Evolutionary conservation across 129 eudicot species (phyloP).

Genomic region (Gnaphalium uliginosum): DNA sequence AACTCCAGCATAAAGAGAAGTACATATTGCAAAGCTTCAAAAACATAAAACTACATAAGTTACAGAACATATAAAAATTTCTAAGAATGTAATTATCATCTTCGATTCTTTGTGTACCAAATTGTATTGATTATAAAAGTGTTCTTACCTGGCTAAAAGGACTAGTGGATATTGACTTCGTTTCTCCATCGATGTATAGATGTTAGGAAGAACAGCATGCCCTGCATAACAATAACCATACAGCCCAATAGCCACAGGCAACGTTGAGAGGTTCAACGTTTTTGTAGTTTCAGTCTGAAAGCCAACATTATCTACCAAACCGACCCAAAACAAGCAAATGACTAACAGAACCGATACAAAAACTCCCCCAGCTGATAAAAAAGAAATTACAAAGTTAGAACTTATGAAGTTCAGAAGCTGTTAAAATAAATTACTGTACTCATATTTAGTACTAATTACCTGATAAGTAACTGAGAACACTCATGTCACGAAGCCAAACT

Average conservation of each 20-base stretch:
- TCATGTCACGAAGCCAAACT: conserved; percentile 79
- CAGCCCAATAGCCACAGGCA: conserved; percentile 88
- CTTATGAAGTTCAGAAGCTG: background rate
- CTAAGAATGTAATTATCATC: background rate
- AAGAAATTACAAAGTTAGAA: conserved; percentile 1
- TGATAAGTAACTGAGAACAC: conserved; percentile 85
- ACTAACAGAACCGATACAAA: conserved; percentile 72
- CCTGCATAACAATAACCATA: conserved; percentile 93
- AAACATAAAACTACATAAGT: conserved; percentile 8
- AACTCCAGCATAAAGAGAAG: conserved; percentile 74
- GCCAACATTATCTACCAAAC: conserved; percentile 70
- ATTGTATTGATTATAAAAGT: background rate
- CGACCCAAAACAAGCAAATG: conserved; percentile 74
- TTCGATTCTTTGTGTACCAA: background rate
- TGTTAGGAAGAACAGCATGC: conserved; percentile 92
- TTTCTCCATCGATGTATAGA: conserved; percentile 79
- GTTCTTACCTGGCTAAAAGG: conserved; percentile 64
- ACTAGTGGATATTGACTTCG: conserved; percentile 67
- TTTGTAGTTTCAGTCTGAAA: conserved; percentile 45
- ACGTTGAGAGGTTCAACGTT: conserved; percentile 58
- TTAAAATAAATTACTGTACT: background rate
- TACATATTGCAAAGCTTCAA: conserved; percentile 72
- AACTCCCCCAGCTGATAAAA: conserved; percentile 83
- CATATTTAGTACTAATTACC: conserved; percentile 41
- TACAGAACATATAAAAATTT: background rate